Evolutionary conservation across 106 monocot genomes (phyloP).

Genomic region (Triglochin maritima): DNA sequence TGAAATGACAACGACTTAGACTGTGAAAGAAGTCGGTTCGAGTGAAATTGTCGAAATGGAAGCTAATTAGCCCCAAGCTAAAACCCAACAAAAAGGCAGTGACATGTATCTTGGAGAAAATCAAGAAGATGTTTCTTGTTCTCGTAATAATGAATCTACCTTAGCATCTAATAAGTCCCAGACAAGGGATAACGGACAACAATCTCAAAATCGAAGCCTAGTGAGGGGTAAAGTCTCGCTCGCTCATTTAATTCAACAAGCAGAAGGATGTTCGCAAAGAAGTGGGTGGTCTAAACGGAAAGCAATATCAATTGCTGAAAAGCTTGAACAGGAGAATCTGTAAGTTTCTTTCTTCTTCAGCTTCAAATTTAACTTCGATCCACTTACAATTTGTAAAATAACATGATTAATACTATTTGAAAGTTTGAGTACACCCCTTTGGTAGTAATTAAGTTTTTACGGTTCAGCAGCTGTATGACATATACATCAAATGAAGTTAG

Average conservation of each 20-base stretch:
- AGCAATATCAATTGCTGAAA: conserved; percentile 84
- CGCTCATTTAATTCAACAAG: conserved; percentile 80
- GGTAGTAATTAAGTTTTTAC: no score
- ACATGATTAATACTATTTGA: no score
- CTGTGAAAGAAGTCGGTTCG: conserved; percentile 18
- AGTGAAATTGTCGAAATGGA: conserved; percentile 40
- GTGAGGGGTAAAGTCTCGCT: conserved; percentile 78
- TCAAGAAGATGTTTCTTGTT: conserved; percentile 30
- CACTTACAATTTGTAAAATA: no score
- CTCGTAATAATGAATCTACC: conserved; percentile 9
- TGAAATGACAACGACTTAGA: conserved; percentile 7
- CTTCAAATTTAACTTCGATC: background rate
- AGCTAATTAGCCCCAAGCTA: conserved; percentile 21
- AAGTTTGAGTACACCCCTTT: no score
- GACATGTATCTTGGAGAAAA: conserved; percentile 5
- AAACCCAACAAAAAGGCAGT: conserved; percentile 8
- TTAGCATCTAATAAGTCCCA: conserved; percentile 8
- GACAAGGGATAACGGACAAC: conserved; percentile 23
- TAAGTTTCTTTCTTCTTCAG: conserved; percentile 32
- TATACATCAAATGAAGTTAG: no score
- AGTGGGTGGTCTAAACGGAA: conserved; percentile 72
- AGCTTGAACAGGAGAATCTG: conserved; percentile 95
- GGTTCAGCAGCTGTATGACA: no score
- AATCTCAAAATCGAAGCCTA: conserved; percentile 36
- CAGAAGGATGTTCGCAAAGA: conserved; percentile 45